These are phyloP conservation scores for Penicillium fimorum DNA, from an alignment of 495 filamentous ascomycete species.

Conservation along the genomic window DNA sequence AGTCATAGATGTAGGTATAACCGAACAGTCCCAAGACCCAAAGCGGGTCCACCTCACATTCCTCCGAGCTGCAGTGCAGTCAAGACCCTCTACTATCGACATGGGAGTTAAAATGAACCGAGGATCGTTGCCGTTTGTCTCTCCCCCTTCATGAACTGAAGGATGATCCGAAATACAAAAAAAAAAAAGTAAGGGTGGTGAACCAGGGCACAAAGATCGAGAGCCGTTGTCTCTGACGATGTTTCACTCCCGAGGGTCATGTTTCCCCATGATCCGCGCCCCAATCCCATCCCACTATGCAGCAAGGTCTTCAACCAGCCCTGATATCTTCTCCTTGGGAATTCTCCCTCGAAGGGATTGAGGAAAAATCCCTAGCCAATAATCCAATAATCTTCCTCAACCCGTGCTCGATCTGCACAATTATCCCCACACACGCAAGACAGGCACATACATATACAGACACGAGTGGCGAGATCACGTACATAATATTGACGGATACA, in stretches of 20 bases:
- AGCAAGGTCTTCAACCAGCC: not conserved
- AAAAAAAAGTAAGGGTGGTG: slow-evolving; percentile 10
- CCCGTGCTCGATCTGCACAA: slow-evolving; percentile 10
- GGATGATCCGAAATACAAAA: not conserved
- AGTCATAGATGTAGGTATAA: not conserved
- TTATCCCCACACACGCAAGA: not conserved
- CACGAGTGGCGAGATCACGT: slow-evolving; percentile 8
- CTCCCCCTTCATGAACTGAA: not conserved
- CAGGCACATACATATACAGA: slow-evolving; percentile 5
- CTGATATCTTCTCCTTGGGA: not conserved
- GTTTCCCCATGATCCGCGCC: not conserved
- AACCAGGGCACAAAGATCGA: not conserved
- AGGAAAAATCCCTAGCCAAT: slow-evolving; percentile 1
- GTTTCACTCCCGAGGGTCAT: slow-evolving; percentile 4
- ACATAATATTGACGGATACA: slow-evolving; percentile 7
- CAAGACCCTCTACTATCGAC: not conserved
- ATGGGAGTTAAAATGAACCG: not conserved
- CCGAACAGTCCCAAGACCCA: not conserved
- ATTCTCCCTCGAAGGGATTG: not conserved
- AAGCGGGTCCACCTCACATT: slow-evolving; percentile 10
- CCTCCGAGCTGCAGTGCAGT: slow-evolving; percentile 3
- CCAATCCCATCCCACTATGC: slow-evolving; percentile 4
- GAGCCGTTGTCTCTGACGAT: not conserved
- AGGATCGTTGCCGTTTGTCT: slow-evolving; percentile 7
- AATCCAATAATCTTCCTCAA: slow-evolving; percentile 1